Conservation (phyloP, 1,139 yeast species). For the Geotrichum klebahnii region DNA sequence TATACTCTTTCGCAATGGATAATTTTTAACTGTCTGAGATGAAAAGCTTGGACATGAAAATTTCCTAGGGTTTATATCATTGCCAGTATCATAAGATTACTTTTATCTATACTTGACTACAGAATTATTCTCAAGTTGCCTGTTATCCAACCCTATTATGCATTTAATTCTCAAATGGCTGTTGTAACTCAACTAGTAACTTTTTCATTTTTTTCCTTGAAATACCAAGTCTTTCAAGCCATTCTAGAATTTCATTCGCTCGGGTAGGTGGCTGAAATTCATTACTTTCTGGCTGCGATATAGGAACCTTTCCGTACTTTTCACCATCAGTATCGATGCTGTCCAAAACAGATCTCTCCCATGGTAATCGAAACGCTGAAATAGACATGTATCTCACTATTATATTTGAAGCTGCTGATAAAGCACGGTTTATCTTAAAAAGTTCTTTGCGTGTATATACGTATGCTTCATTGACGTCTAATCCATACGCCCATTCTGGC, state of each 20-base stretch:
- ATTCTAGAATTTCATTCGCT: not conserved
- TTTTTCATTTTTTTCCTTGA: not conserved
- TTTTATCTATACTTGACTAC: too few species aligned
- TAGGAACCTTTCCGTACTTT: conserved; percentile 2
- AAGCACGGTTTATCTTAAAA: conserved; percentile 38
- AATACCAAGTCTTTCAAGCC: not conserved
- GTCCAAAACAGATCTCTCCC: conserved; percentile 13
- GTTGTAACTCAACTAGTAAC: not conserved
- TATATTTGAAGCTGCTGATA: conserved; percentile 36
- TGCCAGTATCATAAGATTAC: too few species aligned
- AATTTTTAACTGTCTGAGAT: too few species aligned
- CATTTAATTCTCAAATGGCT: not conserved
- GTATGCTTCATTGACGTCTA: conserved; percentile 54
- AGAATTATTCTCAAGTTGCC: too few species aligned
- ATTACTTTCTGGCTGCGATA: too few species aligned
- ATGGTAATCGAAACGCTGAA: conserved; percentile 6
- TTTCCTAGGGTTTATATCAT: too few species aligned
- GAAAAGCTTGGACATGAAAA: too few species aligned
- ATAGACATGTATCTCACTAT: conserved; percentile 23
- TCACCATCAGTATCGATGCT: conserved; percentile 1
- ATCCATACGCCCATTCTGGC: conserved; percentile 48
- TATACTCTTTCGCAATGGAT: too few species aligned
- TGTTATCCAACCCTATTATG: not conserved
- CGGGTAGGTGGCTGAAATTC: not conserved
- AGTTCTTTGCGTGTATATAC: conserved; percentile 43